phyloP scores from a whole-genome alignment of 2,329 filamentous ascomycete genomes.

The Cercospora citrullina region DNA sequence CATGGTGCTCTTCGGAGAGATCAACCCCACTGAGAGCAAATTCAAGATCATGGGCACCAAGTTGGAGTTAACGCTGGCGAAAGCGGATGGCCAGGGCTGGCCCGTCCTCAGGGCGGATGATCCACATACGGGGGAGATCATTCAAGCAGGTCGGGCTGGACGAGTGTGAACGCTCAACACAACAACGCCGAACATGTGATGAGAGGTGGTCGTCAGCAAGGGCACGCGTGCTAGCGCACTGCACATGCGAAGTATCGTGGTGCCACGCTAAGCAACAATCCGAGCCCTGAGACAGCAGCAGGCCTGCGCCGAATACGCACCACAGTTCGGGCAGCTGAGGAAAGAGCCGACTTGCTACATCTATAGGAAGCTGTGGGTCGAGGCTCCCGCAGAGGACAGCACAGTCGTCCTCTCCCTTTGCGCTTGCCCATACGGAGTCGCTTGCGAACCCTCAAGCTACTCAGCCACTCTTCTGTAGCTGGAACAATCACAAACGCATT shows the following conservation, averaged over 20 bases:
- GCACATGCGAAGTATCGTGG: neutral
- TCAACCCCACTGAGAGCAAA: constrained; percentile 72
- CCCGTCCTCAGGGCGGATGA: constrained; percentile 81
- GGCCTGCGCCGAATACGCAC: neutral
- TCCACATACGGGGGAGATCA: constrained; percentile 70
- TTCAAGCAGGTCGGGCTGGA: constrained; percentile 83
- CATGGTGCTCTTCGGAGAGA: constrained; percentile 73
- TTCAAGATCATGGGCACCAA: constrained; percentile 88
- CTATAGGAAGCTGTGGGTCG: neutral
- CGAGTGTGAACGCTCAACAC: constrained; percentile 39
- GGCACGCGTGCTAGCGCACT: neutral
- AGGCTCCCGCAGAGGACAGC: neutral
- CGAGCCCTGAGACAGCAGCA: neutral
- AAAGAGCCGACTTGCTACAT: neutral
- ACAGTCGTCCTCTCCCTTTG: neutral
- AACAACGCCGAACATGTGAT: neutral
- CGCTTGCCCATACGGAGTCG: neutral
- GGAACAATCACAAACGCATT: neutral
- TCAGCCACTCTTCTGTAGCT: neutral
- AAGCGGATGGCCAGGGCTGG: constrained; percentile 78
- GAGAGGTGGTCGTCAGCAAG: neutral
- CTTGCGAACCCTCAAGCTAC: neutral
- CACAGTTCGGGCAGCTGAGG: neutral
- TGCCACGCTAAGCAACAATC: neutral
- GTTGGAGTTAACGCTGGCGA: constrained; percentile 73